Evolutionary conservation across 257 asterid genomes (phyloP).

Genomic region (Forsythia viridissima): DNA sequence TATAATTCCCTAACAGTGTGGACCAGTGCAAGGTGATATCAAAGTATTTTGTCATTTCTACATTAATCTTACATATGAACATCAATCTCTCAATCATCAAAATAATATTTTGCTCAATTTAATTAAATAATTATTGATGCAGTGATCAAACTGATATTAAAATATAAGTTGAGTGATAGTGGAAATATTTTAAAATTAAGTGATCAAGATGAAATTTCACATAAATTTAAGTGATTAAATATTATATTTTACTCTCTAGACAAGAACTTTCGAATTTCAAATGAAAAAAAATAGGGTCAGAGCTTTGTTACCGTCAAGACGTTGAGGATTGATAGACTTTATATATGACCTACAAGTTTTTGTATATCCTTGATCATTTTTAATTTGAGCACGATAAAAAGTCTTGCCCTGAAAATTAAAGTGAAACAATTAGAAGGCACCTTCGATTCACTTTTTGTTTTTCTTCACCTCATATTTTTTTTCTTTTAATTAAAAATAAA

Average conservation of each 20-base stretch:
- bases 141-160: too few relatives aligned
- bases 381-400: neutral
- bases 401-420: neutral
- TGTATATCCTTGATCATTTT: neutral
- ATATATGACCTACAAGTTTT: neutral
- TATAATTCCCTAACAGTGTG: too few relatives aligned
- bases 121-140: neutral
- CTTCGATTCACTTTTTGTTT: too few relatives aligned
- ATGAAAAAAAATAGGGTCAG: neutral
- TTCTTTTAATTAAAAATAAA: too few relatives aligned
- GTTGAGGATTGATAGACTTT: neutral
- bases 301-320: neutral
- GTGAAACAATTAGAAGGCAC: neutral
- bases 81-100: too few relatives aligned
- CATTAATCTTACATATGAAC: too few relatives aligned
- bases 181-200: too few relatives aligned
- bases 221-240: neutral
- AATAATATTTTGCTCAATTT: too few relatives aligned
- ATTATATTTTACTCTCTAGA: neutral
- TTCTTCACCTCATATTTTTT: neutral
- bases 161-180: too few relatives aligned
- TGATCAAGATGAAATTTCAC: neutral
- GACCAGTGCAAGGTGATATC: too few relatives aligned
- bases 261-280: neutral
- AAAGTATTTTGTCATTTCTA: too few relatives aligned